Evolutionary conservation across 2,329 filamentous ascomycete species (phyloP).

Genomic region (Cytospora mali): DNA sequence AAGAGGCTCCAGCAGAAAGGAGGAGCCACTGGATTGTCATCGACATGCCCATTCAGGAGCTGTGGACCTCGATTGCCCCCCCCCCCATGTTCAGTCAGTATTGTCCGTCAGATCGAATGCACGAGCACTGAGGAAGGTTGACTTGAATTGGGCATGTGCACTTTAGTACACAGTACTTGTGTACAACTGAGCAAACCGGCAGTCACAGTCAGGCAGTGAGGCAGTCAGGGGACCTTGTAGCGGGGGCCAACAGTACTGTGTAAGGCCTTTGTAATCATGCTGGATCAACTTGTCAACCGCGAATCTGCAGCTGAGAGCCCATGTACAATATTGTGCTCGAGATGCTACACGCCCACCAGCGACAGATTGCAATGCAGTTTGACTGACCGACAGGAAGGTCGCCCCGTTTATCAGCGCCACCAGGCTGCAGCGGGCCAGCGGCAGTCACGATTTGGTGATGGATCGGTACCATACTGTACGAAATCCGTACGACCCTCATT

Average conservation of each 20-base stretch:
- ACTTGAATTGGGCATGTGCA: too few relatives aligned
- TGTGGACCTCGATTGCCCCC: not conserved
- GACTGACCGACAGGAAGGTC: not conserved
- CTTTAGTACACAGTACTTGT: too few relatives aligned
- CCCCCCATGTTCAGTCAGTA: not conserved
- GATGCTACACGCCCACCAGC: not conserved
- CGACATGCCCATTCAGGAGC: not conserved
- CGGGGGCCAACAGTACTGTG: not conserved
- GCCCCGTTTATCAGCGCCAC: not conserved
- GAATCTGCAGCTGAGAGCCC: not conserved
- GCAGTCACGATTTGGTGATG: not conserved
- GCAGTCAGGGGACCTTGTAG: not conserved
- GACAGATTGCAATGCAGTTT: not conserved
- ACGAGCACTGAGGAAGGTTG: not conserved
- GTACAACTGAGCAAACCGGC: not conserved
- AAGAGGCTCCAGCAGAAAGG: not conserved
- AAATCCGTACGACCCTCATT: not conserved
- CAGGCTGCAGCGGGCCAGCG: not conserved
- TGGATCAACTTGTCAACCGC: not conserved
- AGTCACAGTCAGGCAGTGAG: too few relatives aligned
- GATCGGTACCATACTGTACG: not conserved
- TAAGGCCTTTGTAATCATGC: not conserved
- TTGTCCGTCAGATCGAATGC: not conserved
- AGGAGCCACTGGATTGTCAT: slow-evolving; percentile 1
- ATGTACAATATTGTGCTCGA: not conserved